These are phyloP conservation scores for Podosphaera aphanis DNA, from an alignment of 2,329 filamentous ascomycete species.

Conservation along the genomic window DNA sequence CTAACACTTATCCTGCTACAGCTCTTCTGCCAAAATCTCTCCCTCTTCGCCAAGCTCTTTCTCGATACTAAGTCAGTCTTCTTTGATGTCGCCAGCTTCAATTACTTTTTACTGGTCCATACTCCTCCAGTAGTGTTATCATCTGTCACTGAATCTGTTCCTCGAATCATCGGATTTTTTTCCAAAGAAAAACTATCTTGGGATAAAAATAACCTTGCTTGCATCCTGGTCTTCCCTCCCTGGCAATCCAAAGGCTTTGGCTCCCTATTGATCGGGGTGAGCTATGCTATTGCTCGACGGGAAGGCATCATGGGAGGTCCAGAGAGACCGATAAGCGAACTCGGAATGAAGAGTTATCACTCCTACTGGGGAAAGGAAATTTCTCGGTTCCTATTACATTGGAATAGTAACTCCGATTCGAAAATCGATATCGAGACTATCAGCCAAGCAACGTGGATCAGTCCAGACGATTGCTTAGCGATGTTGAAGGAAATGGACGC, in stretches of 20 bases:
- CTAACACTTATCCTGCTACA: conserved; percentile 12
- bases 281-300: conserved; percentile 70
- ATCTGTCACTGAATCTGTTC: conserved; percentile 19
- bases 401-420: conserved; percentile 9
- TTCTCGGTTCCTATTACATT: conserved; percentile 36
- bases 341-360: conserved; percentile 62
- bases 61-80: conserved; percentile 97
- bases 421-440: conserved; percentile 47
- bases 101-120: conserved; percentile 80
- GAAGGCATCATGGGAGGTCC: conserved; percentile 74
- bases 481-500: conserved; percentile 64
- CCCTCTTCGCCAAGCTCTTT: conserved; percentile 89
- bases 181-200: conserved; percentile 97
- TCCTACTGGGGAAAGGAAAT: conserved; percentile 75
- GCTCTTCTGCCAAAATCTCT: conserved; percentile 87
- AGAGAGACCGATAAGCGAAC: conserved; percentile 75
- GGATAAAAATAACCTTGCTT: conserved; percentile 95
- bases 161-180: conserved; percentile 78
- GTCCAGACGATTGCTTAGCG: conserved; percentile 57
- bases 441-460: conserved; percentile 60
- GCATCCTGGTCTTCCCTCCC: conserved; percentile 84
- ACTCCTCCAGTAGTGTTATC: conserved; percentile 26
- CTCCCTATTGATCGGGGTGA: conserved; percentile 71
- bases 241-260: conserved; percentile 85
- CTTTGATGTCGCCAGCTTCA: conserved; percentile 83